A percentile compares a stretch with the other conserved stretches of the same genome.
Evolutionary conservation across 1,139 yeast species (phyloP).

Genomic region (Geotrichum histeridarum): DNA sequence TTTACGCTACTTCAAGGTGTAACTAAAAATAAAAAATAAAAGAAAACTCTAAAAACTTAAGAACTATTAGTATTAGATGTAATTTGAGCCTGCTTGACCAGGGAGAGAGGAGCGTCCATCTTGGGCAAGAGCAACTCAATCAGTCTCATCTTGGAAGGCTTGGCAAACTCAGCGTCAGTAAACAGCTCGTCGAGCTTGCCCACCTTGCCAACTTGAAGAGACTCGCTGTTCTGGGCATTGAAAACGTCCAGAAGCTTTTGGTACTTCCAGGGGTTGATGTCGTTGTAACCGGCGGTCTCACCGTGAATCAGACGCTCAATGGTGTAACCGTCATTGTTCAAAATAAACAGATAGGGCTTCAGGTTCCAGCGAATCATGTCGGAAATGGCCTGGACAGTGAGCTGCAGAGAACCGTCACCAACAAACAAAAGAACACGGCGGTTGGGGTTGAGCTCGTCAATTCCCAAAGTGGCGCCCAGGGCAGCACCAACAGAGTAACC

Average conservation of each 20-base stretch:
- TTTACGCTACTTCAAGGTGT: no score
- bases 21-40: no score
- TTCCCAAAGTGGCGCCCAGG: constrained; percentile 80
- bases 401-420: constrained; percentile 87
- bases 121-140: constrained; percentile 74
- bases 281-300: constrained; percentile 66
- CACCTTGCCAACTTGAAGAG: constrained; percentile 50
- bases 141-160: constrained; percentile 63
- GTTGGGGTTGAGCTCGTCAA: constrained; percentile 62
- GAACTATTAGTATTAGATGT: constrained; percentile 58
- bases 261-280: constrained; percentile 80
- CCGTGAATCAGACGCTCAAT: constrained; percentile 88
- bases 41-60: not conserved
- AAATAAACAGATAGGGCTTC: constrained; percentile 73
- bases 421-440: constrained; percentile 76
- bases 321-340: constrained; percentile 85
- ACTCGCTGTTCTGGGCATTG: constrained; percentile 49
- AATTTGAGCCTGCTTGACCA: constrained; percentile 70
- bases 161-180: constrained; percentile 50
- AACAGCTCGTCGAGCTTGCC: constrained; percentile 65
- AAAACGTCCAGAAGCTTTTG: constrained; percentile 61
- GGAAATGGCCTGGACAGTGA: constrained; percentile 82
- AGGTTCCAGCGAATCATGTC: constrained; percentile 76
- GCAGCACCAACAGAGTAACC: constrained; percentile 86
- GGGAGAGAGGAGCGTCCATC: constrained; percentile 75